Evolutionary conservation across 2,329 filamentous ascomycete genomes (phyloP).

Genomic region (Stemphylium lycopersici): DNA sequence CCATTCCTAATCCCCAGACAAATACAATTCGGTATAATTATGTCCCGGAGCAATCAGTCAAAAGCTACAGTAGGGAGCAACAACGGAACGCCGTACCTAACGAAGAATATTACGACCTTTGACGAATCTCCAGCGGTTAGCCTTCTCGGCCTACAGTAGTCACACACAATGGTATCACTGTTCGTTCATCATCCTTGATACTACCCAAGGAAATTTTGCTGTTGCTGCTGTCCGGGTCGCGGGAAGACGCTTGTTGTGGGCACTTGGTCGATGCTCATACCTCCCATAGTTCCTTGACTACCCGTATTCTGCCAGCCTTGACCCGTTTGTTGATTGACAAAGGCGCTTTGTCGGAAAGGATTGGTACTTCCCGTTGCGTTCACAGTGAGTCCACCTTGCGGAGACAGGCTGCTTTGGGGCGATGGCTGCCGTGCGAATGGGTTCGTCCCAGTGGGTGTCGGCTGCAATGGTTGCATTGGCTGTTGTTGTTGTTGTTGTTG

Average conservation of each 20-base stretch:
- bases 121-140: background rate
- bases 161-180: background rate
- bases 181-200: background rate
- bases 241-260: slow-evolving; percentile 86
- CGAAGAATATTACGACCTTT: slow-evolving; percentile 1
- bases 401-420: slow-evolving; percentile 43
- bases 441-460: slow-evolving; percentile 72
- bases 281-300: slow-evolving; percentile 78
- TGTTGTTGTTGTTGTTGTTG: slow-evolving; percentile 45
- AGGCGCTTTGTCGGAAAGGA: slow-evolving; percentile 88
- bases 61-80: slow-evolving; percentile 1
- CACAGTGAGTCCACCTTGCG: slow-evolving; percentile 57
- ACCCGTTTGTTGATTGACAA: slow-evolving; percentile 87
- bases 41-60: slow-evolving; percentile 3
- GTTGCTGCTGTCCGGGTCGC: slow-evolving; percentile 64
- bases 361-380: slow-evolving; percentile 90
- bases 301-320: slow-evolving; percentile 81
- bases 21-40: slow-evolving; percentile 1
- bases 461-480: slow-evolving; percentile 48
- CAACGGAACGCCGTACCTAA: slow-evolving; percentile 3
- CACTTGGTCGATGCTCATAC: slow-evolving; percentile 73
- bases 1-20: background rate
- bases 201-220: slow-evolving; percentile 39
- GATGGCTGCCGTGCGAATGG: slow-evolving; percentile 67
- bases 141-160: background rate